Conservation (phyloP, 495 filamentous ascomycete genomes). For the Penicillium canariense region DNA sequence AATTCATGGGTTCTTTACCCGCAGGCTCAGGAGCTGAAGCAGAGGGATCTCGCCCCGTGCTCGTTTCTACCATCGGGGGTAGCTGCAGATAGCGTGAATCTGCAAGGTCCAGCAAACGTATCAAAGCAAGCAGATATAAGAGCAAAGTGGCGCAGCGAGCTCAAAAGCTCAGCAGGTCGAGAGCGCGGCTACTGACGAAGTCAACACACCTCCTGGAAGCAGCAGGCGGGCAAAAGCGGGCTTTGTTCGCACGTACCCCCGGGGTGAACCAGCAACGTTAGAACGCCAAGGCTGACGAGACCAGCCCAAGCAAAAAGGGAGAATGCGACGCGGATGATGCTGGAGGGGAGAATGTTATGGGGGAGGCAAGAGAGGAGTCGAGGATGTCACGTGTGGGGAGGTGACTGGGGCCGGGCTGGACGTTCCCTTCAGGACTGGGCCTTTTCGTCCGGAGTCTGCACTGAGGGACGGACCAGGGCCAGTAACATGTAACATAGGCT, state of each 20-base stretch:
- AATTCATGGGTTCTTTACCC: conserved; percentile 39
- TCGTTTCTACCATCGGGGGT: conserved; percentile 41
- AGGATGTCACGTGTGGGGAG: conserved; percentile 24
- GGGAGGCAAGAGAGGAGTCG: conserved; percentile 28
- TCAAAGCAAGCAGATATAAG: conserved; percentile 7
- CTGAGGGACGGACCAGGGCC: no score
- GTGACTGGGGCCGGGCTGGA: conserved; percentile 12
- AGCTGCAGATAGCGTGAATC: conserved; percentile 8
- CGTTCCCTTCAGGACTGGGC: neutral
- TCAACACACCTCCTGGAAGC: conserved; percentile 42
- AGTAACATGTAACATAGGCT: no score
- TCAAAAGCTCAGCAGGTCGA: conserved; percentile 10
- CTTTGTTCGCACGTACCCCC: conserved; percentile 22
- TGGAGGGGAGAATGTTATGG: conserved; percentile 9
- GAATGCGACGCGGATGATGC: conserved; percentile 13
- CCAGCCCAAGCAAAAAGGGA: conserved; percentile 13
- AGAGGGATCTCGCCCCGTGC: conserved; percentile 35
- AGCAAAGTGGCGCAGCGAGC: neutral
- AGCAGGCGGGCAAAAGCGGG: conserved; percentile 24
- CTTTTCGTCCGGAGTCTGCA: neutral
- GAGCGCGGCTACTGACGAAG: conserved; percentile 25
- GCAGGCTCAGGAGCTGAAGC: conserved; percentile 31
- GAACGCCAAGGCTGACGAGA: conserved; percentile 13
- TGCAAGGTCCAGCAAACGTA: neutral
- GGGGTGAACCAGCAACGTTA: conserved; percentile 18